Evolutionary conservation across 2,329 filamentous ascomycete genomes (phyloP).

Genomic region (Calonectria ilicicola): DNA sequence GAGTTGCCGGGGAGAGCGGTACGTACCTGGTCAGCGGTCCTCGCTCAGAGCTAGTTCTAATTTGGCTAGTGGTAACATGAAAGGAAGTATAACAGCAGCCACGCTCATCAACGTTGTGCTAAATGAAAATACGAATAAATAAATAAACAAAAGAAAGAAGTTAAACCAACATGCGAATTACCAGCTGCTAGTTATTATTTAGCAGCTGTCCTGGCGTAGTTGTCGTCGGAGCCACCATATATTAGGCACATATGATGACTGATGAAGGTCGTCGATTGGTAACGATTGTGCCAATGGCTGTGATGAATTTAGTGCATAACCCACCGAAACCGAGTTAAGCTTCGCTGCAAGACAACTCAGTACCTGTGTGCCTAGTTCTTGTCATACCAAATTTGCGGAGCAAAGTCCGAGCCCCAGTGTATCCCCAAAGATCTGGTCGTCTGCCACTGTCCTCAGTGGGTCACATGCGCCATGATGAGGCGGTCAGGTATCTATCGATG

Average conservation of each 20-base stretch:
- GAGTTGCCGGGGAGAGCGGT: neutral
- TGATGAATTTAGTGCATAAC: neutral
- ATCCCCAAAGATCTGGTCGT: neutral
- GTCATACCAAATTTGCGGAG: slow-evolving; percentile 9
- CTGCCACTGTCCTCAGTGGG: neutral
- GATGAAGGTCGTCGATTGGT: neutral
- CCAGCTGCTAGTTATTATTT: too few species aligned
- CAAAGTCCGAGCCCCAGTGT: slow-evolving; percentile 1
- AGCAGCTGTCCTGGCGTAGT: too few species aligned
- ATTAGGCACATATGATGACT: neutral
- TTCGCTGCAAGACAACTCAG: neutral
- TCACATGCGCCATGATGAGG: slow-evolving; percentile 31
- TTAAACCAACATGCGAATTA: too few species aligned
- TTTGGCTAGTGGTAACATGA: neutral
- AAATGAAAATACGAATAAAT: neutral
- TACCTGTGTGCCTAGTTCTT: neutral
- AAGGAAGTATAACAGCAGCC: neutral
- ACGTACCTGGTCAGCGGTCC: slow-evolving; percentile 2
- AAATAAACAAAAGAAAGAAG: too few species aligned
- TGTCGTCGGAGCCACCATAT: too few species aligned
- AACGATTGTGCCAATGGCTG: neutral
- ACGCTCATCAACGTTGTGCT: neutral
- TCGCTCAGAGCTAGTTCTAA: neutral
- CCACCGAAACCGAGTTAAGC: neutral
- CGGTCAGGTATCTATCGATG: neutral